A percentile compares a stretch with the other conserved stretches of the same genome.
Conservation (phyloP, 2,329 filamentous ascomycete species). For the Domatiomyces catenatus region DNA sequence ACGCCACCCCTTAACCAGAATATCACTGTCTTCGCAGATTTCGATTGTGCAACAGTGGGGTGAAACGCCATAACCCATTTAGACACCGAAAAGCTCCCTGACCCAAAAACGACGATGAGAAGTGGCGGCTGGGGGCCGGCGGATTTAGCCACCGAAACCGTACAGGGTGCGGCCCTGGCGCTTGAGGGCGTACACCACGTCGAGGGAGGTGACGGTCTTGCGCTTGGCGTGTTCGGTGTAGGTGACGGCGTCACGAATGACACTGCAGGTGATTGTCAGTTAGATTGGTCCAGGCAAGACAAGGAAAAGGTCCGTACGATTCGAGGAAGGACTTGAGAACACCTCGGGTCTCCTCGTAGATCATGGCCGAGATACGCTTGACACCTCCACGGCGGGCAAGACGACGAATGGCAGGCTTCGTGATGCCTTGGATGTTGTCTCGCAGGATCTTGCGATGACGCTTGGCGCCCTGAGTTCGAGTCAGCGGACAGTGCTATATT, state of each 20-base stretch:
- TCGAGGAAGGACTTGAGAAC: slow-evolving; percentile 67
- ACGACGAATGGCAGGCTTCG: slow-evolving; percentile 40
- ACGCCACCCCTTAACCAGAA: not conserved
- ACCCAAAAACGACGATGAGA: slow-evolving; percentile 5
- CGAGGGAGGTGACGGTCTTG: slow-evolving; percentile 60
- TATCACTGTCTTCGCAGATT: not conserved
- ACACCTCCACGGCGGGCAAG: slow-evolving; percentile 67
- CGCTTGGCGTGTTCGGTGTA: slow-evolving; percentile 71
- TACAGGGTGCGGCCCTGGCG: slow-evolving; percentile 58
- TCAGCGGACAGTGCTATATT: not conserved
- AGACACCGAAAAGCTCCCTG: slow-evolving; percentile 12
- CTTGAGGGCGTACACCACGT: slow-evolving; percentile 54
- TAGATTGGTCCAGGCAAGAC: too few species aligned
- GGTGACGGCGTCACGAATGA: slow-evolving; percentile 62
- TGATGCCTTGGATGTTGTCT: slow-evolving; percentile 42
- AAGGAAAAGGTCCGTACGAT: slow-evolving; percentile 10
- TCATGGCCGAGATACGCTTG: slow-evolving; percentile 96
- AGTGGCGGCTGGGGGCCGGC: too few species aligned
- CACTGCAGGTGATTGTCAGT: slow-evolving; percentile 19
- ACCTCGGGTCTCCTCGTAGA: slow-evolving; percentile 65
- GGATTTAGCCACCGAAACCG: slow-evolving; percentile 59
- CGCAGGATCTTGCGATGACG: slow-evolving; percentile 41
- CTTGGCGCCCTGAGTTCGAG: slow-evolving; percentile 28
- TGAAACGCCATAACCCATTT: slow-evolving; percentile 8
- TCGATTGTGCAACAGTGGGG: slow-evolving; percentile 1